Conservation (phyloP, 805 yeast genomes). For the Teunomyces cretensis region DNA sequence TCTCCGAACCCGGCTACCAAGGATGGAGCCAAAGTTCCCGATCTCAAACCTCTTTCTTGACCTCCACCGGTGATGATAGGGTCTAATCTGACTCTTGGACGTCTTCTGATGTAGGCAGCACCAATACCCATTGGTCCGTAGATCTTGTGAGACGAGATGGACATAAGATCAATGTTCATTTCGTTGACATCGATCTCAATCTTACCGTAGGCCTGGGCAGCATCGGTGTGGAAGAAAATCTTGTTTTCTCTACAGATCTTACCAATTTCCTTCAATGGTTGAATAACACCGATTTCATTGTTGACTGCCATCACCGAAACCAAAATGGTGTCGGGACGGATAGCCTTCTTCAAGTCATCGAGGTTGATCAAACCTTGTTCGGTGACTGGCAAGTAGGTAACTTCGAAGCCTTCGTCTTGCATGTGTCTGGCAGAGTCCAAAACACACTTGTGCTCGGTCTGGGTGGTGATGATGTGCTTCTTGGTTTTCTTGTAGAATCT, state of each 20-base stretch:
- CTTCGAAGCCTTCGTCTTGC: conserved; percentile 96
- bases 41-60: conserved; percentile 96
- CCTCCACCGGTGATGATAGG: conserved; percentile 98
- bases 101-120: conserved; percentile 91
- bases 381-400: conserved; percentile 85
- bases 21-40: conserved; percentile 98
- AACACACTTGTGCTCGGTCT: conserved; percentile 99
- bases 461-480: conserved; percentile 91
- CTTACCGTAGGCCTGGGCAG: conserved; percentile 96
- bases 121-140: conserved; percentile 99
- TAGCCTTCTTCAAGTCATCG: conserved; percentile 75
- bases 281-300: conserved; percentile 97
- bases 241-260: conserved; percentile 79
- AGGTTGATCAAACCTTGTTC: conserved; percentile 76
- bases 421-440: conserved; percentile 91
- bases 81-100: conserved; percentile 96
- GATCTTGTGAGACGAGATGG: conserved; percentile 93
- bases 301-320: conserved; percentile 97
- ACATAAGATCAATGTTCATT: conserved; percentile 88
- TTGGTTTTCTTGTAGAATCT: conserved; percentile 87
- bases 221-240: conserved; percentile 96
- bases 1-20: conserved; percentile 95
- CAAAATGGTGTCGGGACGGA: conserved; percentile 85
- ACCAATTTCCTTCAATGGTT: conserved; percentile 94
- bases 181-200: conserved; percentile 90